Evolutionary conservation across 1,284 basidiomycete genomes (phyloP).

Genomic region (Phylloporus gajari): DNA sequence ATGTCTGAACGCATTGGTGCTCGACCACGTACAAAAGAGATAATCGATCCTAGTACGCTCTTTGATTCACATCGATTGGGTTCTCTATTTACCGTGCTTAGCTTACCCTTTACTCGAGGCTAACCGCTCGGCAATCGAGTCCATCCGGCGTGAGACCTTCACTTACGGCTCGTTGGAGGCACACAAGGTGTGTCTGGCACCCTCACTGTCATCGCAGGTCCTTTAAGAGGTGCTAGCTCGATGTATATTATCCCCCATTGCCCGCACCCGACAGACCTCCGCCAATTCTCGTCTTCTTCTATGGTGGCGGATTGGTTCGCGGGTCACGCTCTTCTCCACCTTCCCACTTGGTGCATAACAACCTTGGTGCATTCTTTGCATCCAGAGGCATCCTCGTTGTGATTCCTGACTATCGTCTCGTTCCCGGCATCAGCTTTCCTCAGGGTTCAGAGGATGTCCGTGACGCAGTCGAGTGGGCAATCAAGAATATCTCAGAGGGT

Average conservation of each 20-base stretch:
- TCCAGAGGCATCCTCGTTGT: slow-evolving; percentile 3
- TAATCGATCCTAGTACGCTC: background rate
- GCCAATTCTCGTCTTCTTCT: slow-evolving; percentile 1
- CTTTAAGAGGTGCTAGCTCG: background rate
- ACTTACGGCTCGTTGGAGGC: background rate
- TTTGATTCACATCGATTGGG: background rate
- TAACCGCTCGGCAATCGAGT: background rate
- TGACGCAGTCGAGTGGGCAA: slow-evolving; percentile 2
- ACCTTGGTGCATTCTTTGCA: slow-evolving; percentile 1
- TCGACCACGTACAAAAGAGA: slow-evolving; percentile 1
- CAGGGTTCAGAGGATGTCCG: slow-evolving; percentile 1
- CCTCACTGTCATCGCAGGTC: background rate
- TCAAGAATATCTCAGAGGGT: background rate
- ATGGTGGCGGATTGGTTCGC: background rate
- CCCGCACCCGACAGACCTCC: background rate
- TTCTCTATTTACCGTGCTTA: background rate
- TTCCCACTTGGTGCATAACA: background rate
- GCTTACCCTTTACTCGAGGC: background rate
- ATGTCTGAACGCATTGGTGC: no score
- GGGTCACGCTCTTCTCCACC: background rate
- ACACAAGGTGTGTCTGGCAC: background rate
- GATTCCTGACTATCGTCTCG: slow-evolving; percentile 1
- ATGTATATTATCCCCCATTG: slow-evolving; percentile 1
- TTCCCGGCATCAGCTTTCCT: background rate
- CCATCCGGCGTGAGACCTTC: background rate